These are phyloP conservation scores for Colletotrichum endophyticum DNA, from an alignment of 2,329 filamentous ascomycete species.

Conservation along the genomic window DNA sequence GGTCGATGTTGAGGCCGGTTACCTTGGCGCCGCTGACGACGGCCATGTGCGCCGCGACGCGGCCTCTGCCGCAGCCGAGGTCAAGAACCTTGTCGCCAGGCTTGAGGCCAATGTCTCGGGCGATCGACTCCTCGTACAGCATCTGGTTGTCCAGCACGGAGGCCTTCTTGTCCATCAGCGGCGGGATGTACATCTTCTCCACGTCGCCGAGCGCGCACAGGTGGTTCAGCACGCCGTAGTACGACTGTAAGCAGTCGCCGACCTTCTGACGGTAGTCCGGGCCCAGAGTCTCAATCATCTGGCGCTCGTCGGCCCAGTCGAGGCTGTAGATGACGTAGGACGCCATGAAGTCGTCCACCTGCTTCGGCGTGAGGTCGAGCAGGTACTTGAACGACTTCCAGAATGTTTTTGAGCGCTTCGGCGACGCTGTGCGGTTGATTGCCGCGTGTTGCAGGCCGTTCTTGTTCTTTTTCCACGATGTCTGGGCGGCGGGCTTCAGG, in stretches of 20 bases:
- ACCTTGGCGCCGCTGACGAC: conserved; percentile 50
- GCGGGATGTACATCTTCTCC: conserved; percentile 65
- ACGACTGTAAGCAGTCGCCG: conserved; percentile 54
- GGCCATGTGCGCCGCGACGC: conserved; percentile 59
- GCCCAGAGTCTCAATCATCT: conserved; percentile 52
- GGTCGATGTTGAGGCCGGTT: conserved; percentile 59
- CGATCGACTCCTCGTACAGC: conserved; percentile 56
- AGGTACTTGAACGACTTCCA: conserved; percentile 55
- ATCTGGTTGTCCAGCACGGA: conserved; percentile 57
- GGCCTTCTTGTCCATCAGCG: conserved; percentile 54
- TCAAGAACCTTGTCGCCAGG: conserved; percentile 53
- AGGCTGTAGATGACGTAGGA: conserved; percentile 62
- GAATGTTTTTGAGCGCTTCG: conserved; percentile 55
- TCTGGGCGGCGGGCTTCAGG: background rate
- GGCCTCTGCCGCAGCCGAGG: conserved; percentile 57
- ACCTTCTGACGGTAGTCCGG: conserved; percentile 54
- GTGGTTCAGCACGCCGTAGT: conserved; percentile 60
- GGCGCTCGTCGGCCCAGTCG: conserved; percentile 55
- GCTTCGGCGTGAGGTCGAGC: conserved; percentile 49
- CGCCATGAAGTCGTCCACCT: conserved; percentile 61
- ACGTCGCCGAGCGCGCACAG: conserved; percentile 59
- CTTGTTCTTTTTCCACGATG: background rate
- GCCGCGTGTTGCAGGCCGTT: background rate
- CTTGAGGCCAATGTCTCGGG: conserved; percentile 48
- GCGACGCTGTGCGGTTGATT: conserved; percentile 16